These are phyloP conservation scores for Saturnispora ahearnii DNA, from an alignment of 805 yeast genomes.

Conservation along the genomic window DNA sequence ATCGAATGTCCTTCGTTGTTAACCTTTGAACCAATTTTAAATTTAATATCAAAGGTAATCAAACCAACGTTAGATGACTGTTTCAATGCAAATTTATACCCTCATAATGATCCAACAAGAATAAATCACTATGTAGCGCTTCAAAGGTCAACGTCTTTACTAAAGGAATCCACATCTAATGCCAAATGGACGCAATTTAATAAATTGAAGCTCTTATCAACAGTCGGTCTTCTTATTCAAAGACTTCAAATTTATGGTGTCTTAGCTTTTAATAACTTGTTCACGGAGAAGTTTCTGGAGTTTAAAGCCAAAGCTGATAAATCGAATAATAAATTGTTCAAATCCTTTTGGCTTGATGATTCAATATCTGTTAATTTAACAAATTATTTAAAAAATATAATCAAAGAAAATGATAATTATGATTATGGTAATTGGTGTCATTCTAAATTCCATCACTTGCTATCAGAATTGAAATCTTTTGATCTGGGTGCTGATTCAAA, in stretches of 20 bases:
- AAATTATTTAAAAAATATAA: slow-evolving; percentile 34
- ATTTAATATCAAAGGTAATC: slow-evolving; percentile 52
- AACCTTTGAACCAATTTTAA: slow-evolving; percentile 50
- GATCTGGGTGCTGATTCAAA: slow-evolving; percentile 29
- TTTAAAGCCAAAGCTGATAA: slow-evolving; percentile 54
- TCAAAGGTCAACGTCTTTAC: slow-evolving; percentile 50
- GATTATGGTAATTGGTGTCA: slow-evolving; percentile 42
- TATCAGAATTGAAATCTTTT: slow-evolving; percentile 50
- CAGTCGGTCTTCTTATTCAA: slow-evolving; percentile 63
- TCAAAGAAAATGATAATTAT: slow-evolving; percentile 21
- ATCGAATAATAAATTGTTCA: slow-evolving; percentile 53
- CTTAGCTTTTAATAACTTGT: slow-evolving; percentile 62
- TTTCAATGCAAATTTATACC: slow-evolving; percentile 52
- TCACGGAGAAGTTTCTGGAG: slow-evolving; percentile 47
- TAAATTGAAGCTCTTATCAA: slow-evolving; percentile 51
- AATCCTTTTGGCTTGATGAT: slow-evolving; percentile 49
- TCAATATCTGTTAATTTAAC: slow-evolving; percentile 36
- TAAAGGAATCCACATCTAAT: slow-evolving; percentile 41
- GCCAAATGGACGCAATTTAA: slow-evolving; percentile 69
- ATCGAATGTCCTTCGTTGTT: slow-evolving; percentile 43
- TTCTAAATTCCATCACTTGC: slow-evolving; percentile 57
- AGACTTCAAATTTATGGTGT: slow-evolving; percentile 77
- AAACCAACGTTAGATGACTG: slow-evolving; percentile 58
- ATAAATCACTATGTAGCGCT: slow-evolving; percentile 65
- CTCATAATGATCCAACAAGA: slow-evolving; percentile 53